Base-by-base conservation (phyloP, 164 flowering plant species). In the Protea cynaroides region DNA sequence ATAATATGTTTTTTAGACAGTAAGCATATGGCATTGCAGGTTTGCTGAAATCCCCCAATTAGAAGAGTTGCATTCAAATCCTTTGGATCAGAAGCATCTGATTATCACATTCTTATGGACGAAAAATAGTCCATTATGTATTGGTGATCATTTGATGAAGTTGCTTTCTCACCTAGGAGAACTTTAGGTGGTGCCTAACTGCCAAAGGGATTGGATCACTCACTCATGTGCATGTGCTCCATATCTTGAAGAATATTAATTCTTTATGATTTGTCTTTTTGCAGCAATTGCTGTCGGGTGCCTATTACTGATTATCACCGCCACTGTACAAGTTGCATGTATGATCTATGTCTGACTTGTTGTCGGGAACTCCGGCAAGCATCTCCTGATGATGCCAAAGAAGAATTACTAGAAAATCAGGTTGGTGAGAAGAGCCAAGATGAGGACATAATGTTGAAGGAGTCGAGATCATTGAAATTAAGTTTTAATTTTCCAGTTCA, bases 261-360 rank as follows among this genome's bases (percentile, higher is more conserved):
- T 5, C 38, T 29, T 59, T 56, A 13, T 22, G 22, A 37, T 24
- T 43, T 60, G 14, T 65, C 71, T 69, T 17, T 58, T 57, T 75
- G 74, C 95, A 94, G 97, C 77, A 81, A 94, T 72, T 78, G 84
- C 66, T 94, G 99, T 76, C 71, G 90, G 77, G 78, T 79, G 62
- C 93, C 96, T 3, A 86, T 94, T 65, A 77, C 89, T 61, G 99
- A 94, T 77, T 94, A 91, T 76, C 96, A 94, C 68, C 83, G 96
- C 53, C 95, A 87, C 67, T 94, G 99, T 74, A 54, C 83, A 66
- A 83, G 69, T 69, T 94, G 99, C 78, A 77, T 84, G 25, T 89
- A 85, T 77, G 96, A 91, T 80, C 71, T 94, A 59, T 91, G 97
- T 80, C 88, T 94, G 54, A 73, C 78, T 70, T 94, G 99, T 74